phyloP scores from a whole-genome alignment of 352 stramenopile genomes.

The Globisporangium emineosum region DNA sequence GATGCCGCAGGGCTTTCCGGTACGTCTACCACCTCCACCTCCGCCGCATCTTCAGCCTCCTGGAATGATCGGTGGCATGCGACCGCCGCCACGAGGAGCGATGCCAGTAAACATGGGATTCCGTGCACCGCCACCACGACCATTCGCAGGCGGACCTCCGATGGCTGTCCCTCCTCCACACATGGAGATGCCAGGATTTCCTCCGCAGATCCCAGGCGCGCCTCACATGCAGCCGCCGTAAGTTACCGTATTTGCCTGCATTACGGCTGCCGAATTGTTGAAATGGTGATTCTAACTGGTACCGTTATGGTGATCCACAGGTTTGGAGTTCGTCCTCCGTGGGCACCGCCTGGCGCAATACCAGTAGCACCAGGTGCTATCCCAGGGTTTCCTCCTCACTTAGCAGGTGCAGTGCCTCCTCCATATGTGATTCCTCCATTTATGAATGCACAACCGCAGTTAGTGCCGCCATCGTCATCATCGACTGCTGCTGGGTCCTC shows the following conservation, averaged over 20 bases:
- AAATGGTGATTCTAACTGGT: background rate
- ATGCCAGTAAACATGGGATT: constrained; percentile 21
- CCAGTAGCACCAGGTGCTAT: background rate
- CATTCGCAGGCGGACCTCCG: constrained; percentile 28
- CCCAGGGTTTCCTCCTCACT: constrained; percentile 10
- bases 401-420: constrained; percentile 7
- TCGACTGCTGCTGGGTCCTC: constrained; percentile 5
- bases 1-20: constrained; percentile 46
- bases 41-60: constrained; percentile 44
- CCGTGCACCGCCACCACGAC: constrained; percentile 28
- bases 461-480: background rate
- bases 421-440: constrained; percentile 18
- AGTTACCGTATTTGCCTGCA: no score
- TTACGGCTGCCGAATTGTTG: background rate
- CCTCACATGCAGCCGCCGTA: constrained; percentile 9
- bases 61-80: constrained; percentile 42
- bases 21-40: constrained; percentile 32
- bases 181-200: constrained; percentile 16
- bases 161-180: constrained; percentile 23
- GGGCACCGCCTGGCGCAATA: constrained; percentile 13
- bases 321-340: constrained; percentile 18
- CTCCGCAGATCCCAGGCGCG: constrained; percentile 11
- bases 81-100: constrained; percentile 34
- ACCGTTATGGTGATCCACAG: background rate
- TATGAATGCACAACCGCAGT: constrained; percentile 22